Evolutionary conservation across 345 rosid species (phyloP).

Genomic region (Boechera divaricarpa): DNA sequence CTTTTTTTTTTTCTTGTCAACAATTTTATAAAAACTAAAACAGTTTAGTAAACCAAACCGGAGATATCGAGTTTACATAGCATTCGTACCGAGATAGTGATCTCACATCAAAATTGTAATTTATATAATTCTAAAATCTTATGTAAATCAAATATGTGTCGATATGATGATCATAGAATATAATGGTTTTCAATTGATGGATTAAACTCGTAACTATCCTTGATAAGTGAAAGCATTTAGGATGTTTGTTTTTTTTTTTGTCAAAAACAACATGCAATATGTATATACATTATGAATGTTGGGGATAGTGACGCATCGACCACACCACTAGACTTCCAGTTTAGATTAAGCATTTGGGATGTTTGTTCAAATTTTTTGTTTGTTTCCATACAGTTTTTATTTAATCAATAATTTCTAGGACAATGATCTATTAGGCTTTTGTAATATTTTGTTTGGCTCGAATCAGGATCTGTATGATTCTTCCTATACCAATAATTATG

Average conservation of each 20-base stretch:
- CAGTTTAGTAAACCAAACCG: too few species aligned
- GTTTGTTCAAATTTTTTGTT: background rate
- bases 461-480: background rate
- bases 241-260: background rate
- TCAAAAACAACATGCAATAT: background rate
- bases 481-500: background rate
- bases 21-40: too few species aligned
- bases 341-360: background rate
- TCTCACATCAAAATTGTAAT: background rate
- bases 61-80: too few species aligned
- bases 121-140: conserved; percentile 1
- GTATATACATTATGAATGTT: background rate
- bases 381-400: background rate
- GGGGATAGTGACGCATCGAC: background rate
- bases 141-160: background rate
- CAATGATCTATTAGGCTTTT: background rate
- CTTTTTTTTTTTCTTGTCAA: too few species aligned
- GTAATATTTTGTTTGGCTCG: conserved; percentile 10
- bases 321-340: background rate
- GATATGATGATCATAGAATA: background rate
- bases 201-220: background rate
- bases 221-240: background rate
- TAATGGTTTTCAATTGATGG: background rate
- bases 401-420: background rate
- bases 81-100: too few species aligned